Evolutionary conservation across 805 yeast genomes (phyloP).

Genomic region (Maudiozyma barnettii): DNA sequence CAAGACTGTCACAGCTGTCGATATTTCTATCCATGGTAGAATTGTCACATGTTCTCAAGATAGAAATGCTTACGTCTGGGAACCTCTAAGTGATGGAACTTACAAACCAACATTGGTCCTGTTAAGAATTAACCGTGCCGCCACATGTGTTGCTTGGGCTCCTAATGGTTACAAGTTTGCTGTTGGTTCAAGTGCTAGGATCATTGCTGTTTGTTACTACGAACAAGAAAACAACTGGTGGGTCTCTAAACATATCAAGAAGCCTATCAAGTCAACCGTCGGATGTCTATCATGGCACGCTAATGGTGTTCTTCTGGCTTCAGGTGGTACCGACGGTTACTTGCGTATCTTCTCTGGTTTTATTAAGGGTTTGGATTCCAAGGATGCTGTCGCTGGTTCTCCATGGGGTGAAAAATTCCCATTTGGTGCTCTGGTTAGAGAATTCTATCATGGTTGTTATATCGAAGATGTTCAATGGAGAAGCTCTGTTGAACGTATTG

Average conservation of each 20-base stretch:
- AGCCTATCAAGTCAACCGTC: constrained; percentile 84
- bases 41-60: constrained; percentile 97
- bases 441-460: constrained; percentile 66
- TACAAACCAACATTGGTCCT: constrained; percentile 87
- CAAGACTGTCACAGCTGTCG: constrained; percentile 89
- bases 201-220: constrained; percentile 90
- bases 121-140: constrained; percentile 88
- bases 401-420: constrained; percentile 95
- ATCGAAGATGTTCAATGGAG: constrained; percentile 84
- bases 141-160: constrained; percentile 90
- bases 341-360: constrained; percentile 83
- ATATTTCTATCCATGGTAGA: constrained; percentile 77
- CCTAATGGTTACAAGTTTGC: constrained; percentile 94
- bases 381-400: constrained; percentile 41
- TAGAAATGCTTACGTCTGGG: constrained; percentile 96
- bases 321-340: constrained; percentile 91
- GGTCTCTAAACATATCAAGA: constrained; percentile 95
- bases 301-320: constrained; percentile 75
- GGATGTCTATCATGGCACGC: constrained; percentile 87
- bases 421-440: constrained; percentile 59
- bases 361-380: constrained; percentile 78
- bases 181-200: constrained; percentile 91
- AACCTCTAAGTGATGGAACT: constrained; percentile 48
- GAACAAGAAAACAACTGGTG: constrained; percentile 98
- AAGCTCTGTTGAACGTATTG: constrained; percentile 68